Conservation (phyloP, 2,329 filamentous ascomycete species). For the Exophiala mesophila region DNA sequence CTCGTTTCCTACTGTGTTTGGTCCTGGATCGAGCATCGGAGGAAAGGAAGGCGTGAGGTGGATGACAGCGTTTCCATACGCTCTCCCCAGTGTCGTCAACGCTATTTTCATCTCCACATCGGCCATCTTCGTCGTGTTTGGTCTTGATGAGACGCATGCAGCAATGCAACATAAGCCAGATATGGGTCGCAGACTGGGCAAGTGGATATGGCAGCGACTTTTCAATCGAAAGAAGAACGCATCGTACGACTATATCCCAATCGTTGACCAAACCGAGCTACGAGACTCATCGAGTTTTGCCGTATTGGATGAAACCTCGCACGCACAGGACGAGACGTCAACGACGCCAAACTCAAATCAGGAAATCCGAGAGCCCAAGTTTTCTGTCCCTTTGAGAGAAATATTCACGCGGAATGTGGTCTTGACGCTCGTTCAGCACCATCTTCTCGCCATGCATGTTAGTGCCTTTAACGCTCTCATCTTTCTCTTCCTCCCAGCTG, state of each 20-base stretch:
- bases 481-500: constrained; percentile 71
- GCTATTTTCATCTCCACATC: constrained; percentile 55
- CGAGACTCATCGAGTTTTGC: constrained; percentile 23
- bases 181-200: constrained; percentile 38
- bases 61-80: constrained; percentile 63
- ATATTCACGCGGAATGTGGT: constrained; percentile 53
- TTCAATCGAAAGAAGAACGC: constrained; percentile 20
- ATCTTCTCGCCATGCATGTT: constrained; percentile 67
- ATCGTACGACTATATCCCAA: constrained; percentile 33
- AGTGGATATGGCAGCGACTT: constrained; percentile 30
- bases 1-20: constrained; percentile 60
- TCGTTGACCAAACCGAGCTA: constrained; percentile 27
- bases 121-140: constrained; percentile 54
- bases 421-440: constrained; percentile 57
- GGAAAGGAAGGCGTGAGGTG: constrained; percentile 57
- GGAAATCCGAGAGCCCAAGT: constrained; percentile 13
- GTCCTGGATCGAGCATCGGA: constrained; percentile 53
- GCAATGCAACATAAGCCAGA: constrained; percentile 36
- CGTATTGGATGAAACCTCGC: constrained; percentile 23
- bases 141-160: constrained; percentile 57
- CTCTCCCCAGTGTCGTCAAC: constrained; percentile 64
- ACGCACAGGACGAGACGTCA: constrained; percentile 29
- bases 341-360: background rate
- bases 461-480: constrained; percentile 72
- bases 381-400: constrained; percentile 37